Evolutionary conservation across 2,329 filamentous ascomycete genomes (phyloP), one percentile per base, ranked within the genome.

Genomic region (Volutella citrinella): DNA sequence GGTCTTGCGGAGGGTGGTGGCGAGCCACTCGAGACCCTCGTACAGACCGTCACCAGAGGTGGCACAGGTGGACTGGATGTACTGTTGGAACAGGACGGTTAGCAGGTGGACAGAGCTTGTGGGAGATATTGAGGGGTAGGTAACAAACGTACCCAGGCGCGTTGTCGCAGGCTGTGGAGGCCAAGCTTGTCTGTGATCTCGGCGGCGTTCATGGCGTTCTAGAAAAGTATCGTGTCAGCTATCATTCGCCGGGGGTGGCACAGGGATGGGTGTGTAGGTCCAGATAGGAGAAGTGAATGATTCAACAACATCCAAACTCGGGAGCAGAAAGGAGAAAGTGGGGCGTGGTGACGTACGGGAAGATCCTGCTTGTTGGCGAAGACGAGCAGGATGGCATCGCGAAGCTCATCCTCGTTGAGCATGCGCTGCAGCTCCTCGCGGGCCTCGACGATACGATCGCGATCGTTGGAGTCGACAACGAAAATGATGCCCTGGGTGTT

Each of bases 291-390:
- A n/a, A 19, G 32, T 28, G 36, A 29, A 22, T 25, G 31, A 21
- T 26, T 18, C 26, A 30, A 38, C 44, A 31, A 30, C 27, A 21
- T 24, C 11, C 12, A 27, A 30, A 25, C 27, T 23, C 21, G 27
- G 13, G 12, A 27, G n/a, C 9, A 29, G 19, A 34, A 35, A 23
- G 22, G 34, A 38, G 33, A 41, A 38, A 41, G 42, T 50, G 32
- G 28, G 20, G 31, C 16, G 12, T 30, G 23, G 48, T 51, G 46
- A 78, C 89, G 67, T 76, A 96, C 93, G 56, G 85, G 84, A 69
- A 97, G 75, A 90, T 98, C 93, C 78, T 98, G 93, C 80, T 98
- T 98, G 83, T 98, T 98, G 71, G 93, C 93, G 62, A 98, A 98
- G 60, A 98, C 91, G 59, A 98, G 74, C 56, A 98, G 80, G 57